Base-by-base conservation (phyloP, 495 filamentous ascomycete species). In the Ascodesmis nigricans region DNA sequence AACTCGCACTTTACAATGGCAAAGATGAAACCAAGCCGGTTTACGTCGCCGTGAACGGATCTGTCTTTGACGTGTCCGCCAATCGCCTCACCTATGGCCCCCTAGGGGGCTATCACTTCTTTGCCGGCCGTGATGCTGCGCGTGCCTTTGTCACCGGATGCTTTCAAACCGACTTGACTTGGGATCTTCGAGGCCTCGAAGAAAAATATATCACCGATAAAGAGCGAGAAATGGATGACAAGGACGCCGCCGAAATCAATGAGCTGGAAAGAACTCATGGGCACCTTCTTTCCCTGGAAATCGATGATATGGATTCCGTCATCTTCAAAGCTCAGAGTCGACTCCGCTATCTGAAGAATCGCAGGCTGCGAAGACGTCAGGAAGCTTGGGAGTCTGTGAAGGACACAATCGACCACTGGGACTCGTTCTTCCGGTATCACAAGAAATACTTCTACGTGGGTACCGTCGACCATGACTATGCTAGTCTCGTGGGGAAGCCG, bases 81-180 rank as follows among this genome's bases (percentile, higher is more conserved):
- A 75, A 75, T 41, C 68, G 62, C 0, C 55, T 59, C 13, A 70
- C 75, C 44, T 97, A 99, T 65, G 84, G 87, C 1, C 79, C 82
- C 0, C 83, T 79, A 11, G 90, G 87, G 2, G 66, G 64, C 29
- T 99, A 99, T 63, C 62, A 69, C 33, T 76, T 78, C 58, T 92
- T 99, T 55, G 63, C 80, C 0, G 87, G 87, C 20, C 60, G 62
- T 11, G 87, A 99, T 55, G 87, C 87, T 4, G 68, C 77, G 2
- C 74, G 87, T 18, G 78, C 75, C 3, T 99, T 80, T 56, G 71
- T 99, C n/a, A 92, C 87, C n/a, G 79, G 78, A 1, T 99, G 87
- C 53, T 99, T 99, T 61, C 58, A 67, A 20, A 73, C 76, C 31
- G 84, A 95, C 59, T 58, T 75, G 23, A 90, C 72, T 3, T 55